Percentiles rank a stretch among this genome's conserved stretches.
These are phyloP conservation scores for Capronia americana DNA, from an alignment of 2,329 filamentous ascomycete species.

Conservation along the genomic window DNA sequence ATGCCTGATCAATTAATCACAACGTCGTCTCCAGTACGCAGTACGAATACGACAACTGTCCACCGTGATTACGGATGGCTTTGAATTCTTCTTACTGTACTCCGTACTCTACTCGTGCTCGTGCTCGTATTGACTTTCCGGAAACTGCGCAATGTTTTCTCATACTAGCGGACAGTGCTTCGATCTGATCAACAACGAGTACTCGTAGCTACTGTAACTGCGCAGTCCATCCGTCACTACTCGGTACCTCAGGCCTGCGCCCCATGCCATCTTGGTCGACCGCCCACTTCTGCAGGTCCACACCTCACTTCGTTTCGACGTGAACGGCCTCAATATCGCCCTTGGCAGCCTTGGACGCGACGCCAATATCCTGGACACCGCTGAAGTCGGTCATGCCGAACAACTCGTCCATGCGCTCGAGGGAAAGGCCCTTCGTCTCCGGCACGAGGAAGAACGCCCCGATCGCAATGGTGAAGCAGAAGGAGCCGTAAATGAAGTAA, in stretches of 20 bases:
- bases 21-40: not conserved
- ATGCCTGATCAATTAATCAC: not conserved
- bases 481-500: constrained; percentile 72
- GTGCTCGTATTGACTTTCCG: no score
- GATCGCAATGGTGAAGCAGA: constrained; percentile 69
- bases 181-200: no score
- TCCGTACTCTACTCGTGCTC: no score
- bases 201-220: no score
- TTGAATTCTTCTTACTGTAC: no score
- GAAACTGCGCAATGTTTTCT: no score
- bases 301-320: constrained; percentile 23
- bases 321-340: constrained; percentile 29
- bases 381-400: constrained; percentile 63
- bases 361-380: constrained; percentile 29
- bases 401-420: constrained; percentile 71
- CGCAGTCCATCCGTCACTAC: not conserved
- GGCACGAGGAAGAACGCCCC: constrained; percentile 74
- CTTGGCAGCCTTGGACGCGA: constrained; percentile 27
- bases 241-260: not conserved
- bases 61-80: no score
- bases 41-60: not conserved
- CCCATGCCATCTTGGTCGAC: not conserved
- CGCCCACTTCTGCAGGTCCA: not conserved
- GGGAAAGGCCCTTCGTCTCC: constrained; percentile 70
- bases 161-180: no score